These are phyloP conservation scores for Neltuma alba DNA, from an alignment of 306 rosid genomes.

Conservation along the genomic window DNA sequence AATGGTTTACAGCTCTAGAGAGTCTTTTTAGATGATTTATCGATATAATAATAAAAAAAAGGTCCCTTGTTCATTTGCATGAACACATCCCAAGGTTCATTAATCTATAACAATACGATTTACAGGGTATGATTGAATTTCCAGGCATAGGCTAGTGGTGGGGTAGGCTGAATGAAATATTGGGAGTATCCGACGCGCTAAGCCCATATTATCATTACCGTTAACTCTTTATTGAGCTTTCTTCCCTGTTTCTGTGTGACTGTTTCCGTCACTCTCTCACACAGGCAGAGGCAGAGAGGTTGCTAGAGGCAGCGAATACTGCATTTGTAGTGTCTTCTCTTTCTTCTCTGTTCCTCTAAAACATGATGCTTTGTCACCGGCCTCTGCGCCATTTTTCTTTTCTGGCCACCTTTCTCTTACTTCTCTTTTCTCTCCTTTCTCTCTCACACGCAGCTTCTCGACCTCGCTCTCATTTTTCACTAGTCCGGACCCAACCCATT, in stretches of 20 bases:
- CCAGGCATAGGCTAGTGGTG: conserved; percentile 40
- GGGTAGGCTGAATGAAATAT: conserved; percentile 33
- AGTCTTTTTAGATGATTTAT: not conserved
- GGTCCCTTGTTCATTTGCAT: not conserved
- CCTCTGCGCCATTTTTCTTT: conserved; percentile 32
- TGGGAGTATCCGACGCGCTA: conserved; percentile 6
- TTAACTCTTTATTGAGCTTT: conserved; percentile 12
- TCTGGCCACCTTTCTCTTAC: conserved; percentile 32
- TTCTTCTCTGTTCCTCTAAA: conserved; percentile 2
- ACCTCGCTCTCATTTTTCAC: not conserved
- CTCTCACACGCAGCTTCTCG: conserved; percentile 19
- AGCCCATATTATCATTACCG: conserved; percentile 28
- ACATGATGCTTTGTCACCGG: conserved; percentile 31
- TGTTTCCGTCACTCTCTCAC: not conserved
- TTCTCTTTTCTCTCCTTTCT: conserved; percentile 26
- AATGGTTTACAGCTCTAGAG: not conserved
- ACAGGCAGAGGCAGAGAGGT: not conserved
- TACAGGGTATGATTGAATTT: conserved; percentile 4
- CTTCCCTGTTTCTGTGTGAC: not conserved
- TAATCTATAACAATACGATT: not conserved
- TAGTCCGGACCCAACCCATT: conserved; percentile 12
- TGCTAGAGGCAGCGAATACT: conserved; percentile 21
- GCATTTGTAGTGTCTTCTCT: not conserved
- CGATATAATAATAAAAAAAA: not conserved
- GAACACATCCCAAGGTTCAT: not conserved